These are phyloP conservation scores for Nymphaea thermarum DNA, from an alignment of 164 flowering plant species.

Conservation along the genomic window DNA sequence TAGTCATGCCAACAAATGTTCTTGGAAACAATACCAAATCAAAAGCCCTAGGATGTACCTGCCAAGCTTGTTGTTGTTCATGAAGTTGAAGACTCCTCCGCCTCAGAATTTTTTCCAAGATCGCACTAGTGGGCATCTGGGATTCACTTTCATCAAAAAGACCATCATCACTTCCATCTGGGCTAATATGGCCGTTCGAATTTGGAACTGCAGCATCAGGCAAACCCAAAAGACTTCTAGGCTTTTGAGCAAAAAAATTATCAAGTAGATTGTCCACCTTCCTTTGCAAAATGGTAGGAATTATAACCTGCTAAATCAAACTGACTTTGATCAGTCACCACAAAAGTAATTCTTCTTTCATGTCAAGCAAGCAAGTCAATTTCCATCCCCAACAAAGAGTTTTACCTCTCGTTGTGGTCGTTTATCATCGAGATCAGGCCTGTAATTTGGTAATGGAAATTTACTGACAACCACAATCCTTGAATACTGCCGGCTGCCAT, in stretches of 20 bases:
- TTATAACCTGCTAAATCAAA: conserved; percentile 34
- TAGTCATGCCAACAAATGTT: too few species aligned
- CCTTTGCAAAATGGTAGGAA: conserved; percentile 43
- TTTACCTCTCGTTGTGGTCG: conserved; percentile 81
- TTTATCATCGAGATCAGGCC: conserved; percentile 82
- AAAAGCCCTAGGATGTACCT: conserved; percentile 32
- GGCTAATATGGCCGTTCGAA: conserved; percentile 44
- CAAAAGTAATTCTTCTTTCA: not conserved
- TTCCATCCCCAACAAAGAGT: not conserved
- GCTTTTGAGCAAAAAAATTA: conserved; percentile 43
- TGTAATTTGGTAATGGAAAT: conserved; percentile 78
- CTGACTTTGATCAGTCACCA: not conserved
- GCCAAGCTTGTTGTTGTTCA: conserved; percentile 67
- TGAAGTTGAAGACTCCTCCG: conserved; percentile 51
- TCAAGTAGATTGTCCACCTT: conserved; percentile 53
- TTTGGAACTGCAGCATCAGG: conserved; percentile 31
- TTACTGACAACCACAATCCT: conserved; percentile 82
- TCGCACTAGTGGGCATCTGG: conserved; percentile 20
- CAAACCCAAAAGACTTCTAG: conserved; percentile 18
- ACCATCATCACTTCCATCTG: conserved; percentile 52
- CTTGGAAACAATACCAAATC: too few species aligned
- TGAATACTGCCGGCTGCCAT: conserved; percentile 55
- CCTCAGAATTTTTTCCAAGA: conserved; percentile 44
- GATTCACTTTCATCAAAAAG: conserved; percentile 63
- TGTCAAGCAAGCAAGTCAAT: not conserved